Base-by-base conservation (phyloP, 225 moss, liverwort and hornwort species). In the Pseudoscleropodium purum region DNA sequence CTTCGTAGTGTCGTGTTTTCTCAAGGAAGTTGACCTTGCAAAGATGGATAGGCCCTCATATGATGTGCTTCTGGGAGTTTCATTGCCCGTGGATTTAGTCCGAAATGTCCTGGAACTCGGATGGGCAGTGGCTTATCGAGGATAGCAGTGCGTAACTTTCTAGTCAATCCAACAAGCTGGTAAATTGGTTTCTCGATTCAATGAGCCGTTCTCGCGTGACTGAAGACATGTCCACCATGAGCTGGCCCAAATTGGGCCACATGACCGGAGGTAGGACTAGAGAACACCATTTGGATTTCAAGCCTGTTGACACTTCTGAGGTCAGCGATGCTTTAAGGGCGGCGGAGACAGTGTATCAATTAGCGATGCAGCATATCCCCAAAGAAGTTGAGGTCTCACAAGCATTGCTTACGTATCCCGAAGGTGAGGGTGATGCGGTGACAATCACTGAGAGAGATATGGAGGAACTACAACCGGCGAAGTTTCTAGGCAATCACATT, bases 41-140 rank as follows among this genome's bases (percentile, higher is more conserved):
- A 41, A 41, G 25, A 72, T 72, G 26, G 41, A 15, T 72, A 72
- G 72, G 15, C 72, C 41, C 41, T 41, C 72, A 0, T 26, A 5
- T 26, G 72, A 41, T 41, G 41, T 26, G 41, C 3, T 26, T 15
- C 41, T 41, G 72, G 41, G 72, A 41, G 72, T 15, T 70, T 41
- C 70, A 39, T 39, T 70, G 23, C n/a, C 23, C 2, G n/a, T 12
- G 23, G 23, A 39, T 70, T 69, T 17, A 8, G 16, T 13, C 24
- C 7, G 1, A n/a, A n/a, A 24, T 70, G 24, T 39, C 39, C 0
- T 8, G 70, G 39, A 69, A 23, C 0, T 1, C 7, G 14, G 4
- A 70, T 70, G 70, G 4, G 70, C 14, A 39, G 70, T 0, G 70
- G 25, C 25, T 2, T 5, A 15, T 14, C 4, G 14, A 25, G 39